phyloP scores from a whole-genome alignment of 23 red algal genomes.

The Chondrus crispus region DNA sequence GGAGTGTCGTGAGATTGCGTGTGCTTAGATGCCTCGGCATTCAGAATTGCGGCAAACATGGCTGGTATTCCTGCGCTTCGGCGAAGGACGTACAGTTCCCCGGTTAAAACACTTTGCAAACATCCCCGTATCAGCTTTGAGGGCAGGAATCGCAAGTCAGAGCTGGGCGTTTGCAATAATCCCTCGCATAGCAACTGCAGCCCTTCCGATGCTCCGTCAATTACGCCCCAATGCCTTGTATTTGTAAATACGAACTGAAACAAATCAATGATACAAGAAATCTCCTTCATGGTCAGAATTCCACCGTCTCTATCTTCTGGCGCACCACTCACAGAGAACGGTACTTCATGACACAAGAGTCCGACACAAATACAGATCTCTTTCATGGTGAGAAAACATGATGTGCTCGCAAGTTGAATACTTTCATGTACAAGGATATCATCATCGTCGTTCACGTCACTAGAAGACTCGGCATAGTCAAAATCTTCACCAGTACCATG shows the following conservation, averaged over 20 bases:
- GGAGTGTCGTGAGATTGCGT: slow-evolving; percentile 23
- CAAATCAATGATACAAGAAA: slow-evolving; percentile 14
- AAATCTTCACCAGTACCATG: neutral
- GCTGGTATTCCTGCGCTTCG: slow-evolving; percentile 48
- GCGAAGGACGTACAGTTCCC: slow-evolving; percentile 53
- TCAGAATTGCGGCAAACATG: slow-evolving; percentile 19
- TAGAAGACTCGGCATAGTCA: neutral
- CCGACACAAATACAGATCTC: slow-evolving; percentile 47
- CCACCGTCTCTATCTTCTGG: neutral
- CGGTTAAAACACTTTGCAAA: neutral
- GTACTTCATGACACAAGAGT: slow-evolving; percentile 5
- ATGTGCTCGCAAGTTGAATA: slow-evolving; percentile 36
- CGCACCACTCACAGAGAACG: neutral
- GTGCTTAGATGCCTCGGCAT: slow-evolving; percentile 2
- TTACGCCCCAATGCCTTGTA: slow-evolving; percentile 54
- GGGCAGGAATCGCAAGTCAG: neutral
- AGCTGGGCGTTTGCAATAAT: neutral
- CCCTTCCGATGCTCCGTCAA: slow-evolving; percentile 47
- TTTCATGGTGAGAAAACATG: slow-evolving; percentile 43
- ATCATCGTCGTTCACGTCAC: neutral
- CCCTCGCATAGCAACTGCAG: slow-evolving; percentile 52
- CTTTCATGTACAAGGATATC: slow-evolving; percentile 25
- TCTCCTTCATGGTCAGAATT: neutral
- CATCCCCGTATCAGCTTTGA: neutral
- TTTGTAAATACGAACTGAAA: slow-evolving; percentile 20